phyloP scores from a whole-genome alignment of 352 stramenopile genomes.

The Phytopythium aichiense region DNA sequence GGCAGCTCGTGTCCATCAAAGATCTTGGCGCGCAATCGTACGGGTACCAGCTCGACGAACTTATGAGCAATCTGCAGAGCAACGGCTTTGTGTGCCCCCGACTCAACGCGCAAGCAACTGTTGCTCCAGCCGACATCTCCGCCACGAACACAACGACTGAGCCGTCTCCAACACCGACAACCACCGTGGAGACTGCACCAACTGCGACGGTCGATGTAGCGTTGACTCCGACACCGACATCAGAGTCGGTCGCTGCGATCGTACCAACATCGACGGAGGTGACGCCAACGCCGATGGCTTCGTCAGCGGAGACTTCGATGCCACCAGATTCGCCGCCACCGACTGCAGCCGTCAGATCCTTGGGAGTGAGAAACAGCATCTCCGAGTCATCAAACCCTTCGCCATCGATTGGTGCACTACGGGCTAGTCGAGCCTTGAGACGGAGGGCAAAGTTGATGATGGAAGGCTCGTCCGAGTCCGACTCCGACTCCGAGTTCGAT shows the following conservation, averaged over 20 bases:
- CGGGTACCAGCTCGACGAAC: constrained; percentile 23
- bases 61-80: constrained; percentile 20
- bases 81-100: constrained; percentile 25
- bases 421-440: background rate
- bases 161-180: background rate
- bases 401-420: no score
- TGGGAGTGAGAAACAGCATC: background rate
- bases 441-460: background rate
- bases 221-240: background rate
- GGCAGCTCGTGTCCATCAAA: constrained; percentile 24
- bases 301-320: background rate
- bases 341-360: background rate
- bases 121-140: background rate
- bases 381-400: background rate
- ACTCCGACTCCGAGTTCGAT: background rate
- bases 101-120: constrained; percentile 4
- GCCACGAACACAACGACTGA: background rate
- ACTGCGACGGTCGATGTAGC: background rate
- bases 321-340: background rate
- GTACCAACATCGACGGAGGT: background rate
- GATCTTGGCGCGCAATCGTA: constrained; percentile 22
- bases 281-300: background rate
- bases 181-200: background rate
- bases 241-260: background rate
- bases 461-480: background rate